Evolutionary conservation across 2,329 filamentous ascomycete species (phyloP).

Genomic region (Escovopsis weberi): DNA sequence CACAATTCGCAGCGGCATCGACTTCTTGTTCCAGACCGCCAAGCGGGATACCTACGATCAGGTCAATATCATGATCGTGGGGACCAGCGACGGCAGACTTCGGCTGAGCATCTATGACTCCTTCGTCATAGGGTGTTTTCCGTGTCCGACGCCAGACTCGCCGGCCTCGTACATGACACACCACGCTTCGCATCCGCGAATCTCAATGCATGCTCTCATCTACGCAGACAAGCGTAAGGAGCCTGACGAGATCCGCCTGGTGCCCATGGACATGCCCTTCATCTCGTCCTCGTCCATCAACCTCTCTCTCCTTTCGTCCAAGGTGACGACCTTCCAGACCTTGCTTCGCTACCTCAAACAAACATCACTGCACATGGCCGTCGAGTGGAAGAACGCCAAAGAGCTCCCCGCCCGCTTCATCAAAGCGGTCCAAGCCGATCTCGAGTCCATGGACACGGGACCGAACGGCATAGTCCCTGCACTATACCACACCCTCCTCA

Average conservation of each 20-base stretch:
- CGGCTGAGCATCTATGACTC: slow-evolving; percentile 78
- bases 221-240: slow-evolving; percentile 25
- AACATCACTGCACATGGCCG: slow-evolving; percentile 60
- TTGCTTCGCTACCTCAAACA: slow-evolving; percentile 74
- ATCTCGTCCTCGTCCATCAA: slow-evolving; percentile 66
- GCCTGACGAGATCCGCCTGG: slow-evolving; percentile 32
- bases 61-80: slow-evolving; percentile 68
- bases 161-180: slow-evolving; percentile 25
- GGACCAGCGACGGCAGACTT: slow-evolving; percentile 54
- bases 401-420: slow-evolving; percentile 71
- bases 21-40: slow-evolving; percentile 51
- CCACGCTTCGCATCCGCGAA: slow-evolving; percentile 58
- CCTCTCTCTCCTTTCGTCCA: slow-evolving; percentile 70
- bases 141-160: slow-evolving; percentile 25
- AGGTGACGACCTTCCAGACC: slow-evolving; percentile 77
- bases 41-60: slow-evolving; percentile 52
- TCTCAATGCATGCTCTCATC: slow-evolving; percentile 64
- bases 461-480: slow-evolving; percentile 53
- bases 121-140: slow-evolving; percentile 59
- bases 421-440: slow-evolving; percentile 58
- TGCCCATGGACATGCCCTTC: slow-evolving; percentile 73
- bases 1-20: slow-evolving; percentile 53
- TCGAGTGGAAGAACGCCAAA: slow-evolving; percentile 71
- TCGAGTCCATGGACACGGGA: slow-evolving; percentile 45
- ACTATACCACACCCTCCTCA: slow-evolving; percentile 71